Conservation (phyloP, 345 rosid genomes). For the Melaleuca quinquenervia region DNA sequence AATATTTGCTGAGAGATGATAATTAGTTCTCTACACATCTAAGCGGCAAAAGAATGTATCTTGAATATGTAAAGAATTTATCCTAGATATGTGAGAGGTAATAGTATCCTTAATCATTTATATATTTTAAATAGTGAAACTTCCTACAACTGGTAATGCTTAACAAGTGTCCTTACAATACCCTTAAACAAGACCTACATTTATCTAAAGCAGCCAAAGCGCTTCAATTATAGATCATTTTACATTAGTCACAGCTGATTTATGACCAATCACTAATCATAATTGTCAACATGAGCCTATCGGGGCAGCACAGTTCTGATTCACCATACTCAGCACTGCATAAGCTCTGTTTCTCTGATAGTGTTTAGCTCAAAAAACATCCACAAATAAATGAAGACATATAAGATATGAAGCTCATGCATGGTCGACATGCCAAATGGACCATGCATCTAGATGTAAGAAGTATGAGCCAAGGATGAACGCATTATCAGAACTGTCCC, state of each 20-base stretch:
- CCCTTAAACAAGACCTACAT: background rate
- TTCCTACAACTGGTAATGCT: background rate
- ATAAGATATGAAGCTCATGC: background rate
- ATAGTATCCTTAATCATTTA: background rate
- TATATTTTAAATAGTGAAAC: background rate
- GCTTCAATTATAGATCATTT: background rate
- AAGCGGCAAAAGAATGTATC: background rate
- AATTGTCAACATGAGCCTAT: background rate
- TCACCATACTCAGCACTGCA: background rate
- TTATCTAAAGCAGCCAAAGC: background rate
- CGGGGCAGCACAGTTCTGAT: background rate
- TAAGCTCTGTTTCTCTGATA: background rate
- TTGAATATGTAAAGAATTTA: background rate
- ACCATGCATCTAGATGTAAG: background rate
- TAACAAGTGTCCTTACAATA: background rate
- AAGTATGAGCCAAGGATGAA: background rate
- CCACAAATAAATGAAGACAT: background rate
- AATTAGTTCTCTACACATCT: background rate
- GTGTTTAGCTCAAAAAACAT: background rate
- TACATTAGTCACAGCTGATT: background rate
- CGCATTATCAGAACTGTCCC: background rate
- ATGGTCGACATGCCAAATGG: background rate
- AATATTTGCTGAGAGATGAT: background rate
- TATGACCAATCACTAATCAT: background rate
- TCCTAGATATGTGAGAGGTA: background rate